Evolutionary conservation across 495 filamentous ascomycete genomes (phyloP), one percentile per base, ranked within the genome.

Genomic region (Tuber calosporum): DNA sequence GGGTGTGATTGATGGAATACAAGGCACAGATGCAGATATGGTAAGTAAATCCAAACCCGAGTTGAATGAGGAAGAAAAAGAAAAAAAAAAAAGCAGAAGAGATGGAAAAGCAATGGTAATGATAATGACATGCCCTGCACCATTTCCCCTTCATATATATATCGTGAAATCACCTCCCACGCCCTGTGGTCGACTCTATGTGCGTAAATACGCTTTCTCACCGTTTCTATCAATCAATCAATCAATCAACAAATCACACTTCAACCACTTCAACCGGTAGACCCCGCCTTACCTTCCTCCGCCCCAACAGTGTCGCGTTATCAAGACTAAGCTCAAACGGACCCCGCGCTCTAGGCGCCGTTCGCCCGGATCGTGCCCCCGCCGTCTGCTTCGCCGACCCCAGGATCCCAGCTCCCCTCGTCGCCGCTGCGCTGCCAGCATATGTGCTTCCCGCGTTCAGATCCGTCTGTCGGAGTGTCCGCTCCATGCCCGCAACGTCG

Each of bases 251-350:
- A 17, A 30, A 62, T 62, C 48, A 58, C n/a, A 11, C 48, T 58
- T 58, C 48, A 4, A 58, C 22, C 3, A 13, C n/a, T n/a, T n/a
- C n/a, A n/a, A n/a, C n/a, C n/a, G 39, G 67, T 15, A 82, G n/a
- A 79, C 73, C 87, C 8, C 4, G 11, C 4, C n/a, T 88, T n/a
- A n/a, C n/a, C 81, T 88, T 87, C 5, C 95, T 86, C 74, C 93
- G 87, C 13, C 93, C 93, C 0, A 99, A 84, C 72, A 99, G 84
- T 36, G 93, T 97, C 5, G 96, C 90, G 72, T 93, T 92, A 73
- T 96, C 92, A 22, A 99, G 84, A 81, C 88, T 97, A 41, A 99
- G 86, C 83, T 99, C 95, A 77, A 99, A 99, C 1, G 91, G 89
- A 34, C 89, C 90, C 69, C 88, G 86, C 72, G 87, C 86, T 73